Evolutionary conservation across 768 basidiomycete species (phyloP).

Genomic region (Lactarius hengduanensis): DNA sequence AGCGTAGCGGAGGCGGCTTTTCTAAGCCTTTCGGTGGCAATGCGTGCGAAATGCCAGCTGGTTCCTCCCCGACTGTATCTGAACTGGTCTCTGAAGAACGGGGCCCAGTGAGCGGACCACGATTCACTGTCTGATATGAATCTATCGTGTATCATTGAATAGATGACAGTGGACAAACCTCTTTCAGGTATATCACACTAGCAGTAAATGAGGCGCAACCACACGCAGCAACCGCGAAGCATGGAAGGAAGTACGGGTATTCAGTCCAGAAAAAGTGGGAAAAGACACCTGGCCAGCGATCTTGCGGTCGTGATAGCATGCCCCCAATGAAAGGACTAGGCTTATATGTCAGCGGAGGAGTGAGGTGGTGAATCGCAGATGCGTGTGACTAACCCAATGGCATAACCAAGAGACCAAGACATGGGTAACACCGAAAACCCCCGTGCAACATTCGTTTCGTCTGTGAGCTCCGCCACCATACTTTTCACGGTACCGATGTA

Average conservation of each 20-base stretch:
- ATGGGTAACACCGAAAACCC: background rate
- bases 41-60: background rate
- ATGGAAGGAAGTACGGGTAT: conserved; percentile 32
- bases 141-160: background rate
- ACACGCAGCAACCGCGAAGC: conserved; percentile 5
- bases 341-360: background rate
- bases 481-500: background rate
- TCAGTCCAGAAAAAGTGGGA: conserved; percentile 26
- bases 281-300: conserved; percentile 26
- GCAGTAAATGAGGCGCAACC: background rate
- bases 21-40: background rate
- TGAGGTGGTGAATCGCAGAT: background rate
- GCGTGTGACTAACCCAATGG: conserved; percentile 15
- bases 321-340: conserved; percentile 28
- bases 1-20: conserved; percentile 36
- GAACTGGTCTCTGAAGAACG: background rate
- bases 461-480: background rate
- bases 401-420: background rate
- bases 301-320: conserved; percentile 29
- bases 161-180: background rate
- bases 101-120: background rate
- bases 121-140: background rate
- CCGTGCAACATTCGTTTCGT: background rate
- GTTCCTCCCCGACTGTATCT: background rate
- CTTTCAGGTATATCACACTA: conserved; percentile 1